Base-by-base conservation (phyloP, 2,329 filamentous ascomycete species). In the Sclerotinia minor region DNA sequence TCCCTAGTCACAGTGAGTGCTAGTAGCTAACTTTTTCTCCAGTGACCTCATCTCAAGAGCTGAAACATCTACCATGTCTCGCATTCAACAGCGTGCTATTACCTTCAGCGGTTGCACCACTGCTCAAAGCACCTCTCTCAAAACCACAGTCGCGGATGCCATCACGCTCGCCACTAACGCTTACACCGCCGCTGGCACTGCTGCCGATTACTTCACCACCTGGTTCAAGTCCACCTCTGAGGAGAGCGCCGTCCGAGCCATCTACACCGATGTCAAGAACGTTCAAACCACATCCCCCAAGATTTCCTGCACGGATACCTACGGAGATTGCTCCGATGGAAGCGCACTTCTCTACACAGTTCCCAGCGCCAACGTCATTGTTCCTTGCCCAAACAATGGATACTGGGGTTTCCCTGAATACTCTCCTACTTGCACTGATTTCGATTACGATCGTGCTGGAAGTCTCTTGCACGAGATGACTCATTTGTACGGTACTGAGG, bases 361-460 rank as follows among this genome's bases (percentile, higher is more conserved):
- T 1, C 71, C 71, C 6, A 68, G 67, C n/a, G 71, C 35, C 17
- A 74, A 74, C 35, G 50, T 55, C 52, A 73, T 74, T 50, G 61
- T 73, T 15, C 72, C 72, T 6, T 74, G 72, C 68, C 71, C 72
- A 21, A 69, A 65, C 24, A 74, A 74, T 44, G 72, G 72, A 50
- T 74, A 57, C 67, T 74, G 71, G 71, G 68, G 52, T 2, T 74
- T 74, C 59, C 54, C 67, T 0, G 71, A 74, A 53, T 69, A 66
- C 4, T 63, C 72, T 8, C 2, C 69, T 19, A 71, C 69, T 24
- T 74, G 72, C 53, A 11, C 69, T 0, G 41, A 73, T 58, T 70
- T 71, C 67, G 72, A 74, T 67, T 72, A 73, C 66, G 72, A 74
- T 57, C 67, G 65, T 24, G 72, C 71, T 2, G 72, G 72, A 29